A percentile compares a stretch with the other conserved stretches of the same genome.
These are phyloP conservation scores for Globisporangium cederbergense DNA, from an alignment of 352 stramenopile genomes.

Conservation along the genomic window DNA sequence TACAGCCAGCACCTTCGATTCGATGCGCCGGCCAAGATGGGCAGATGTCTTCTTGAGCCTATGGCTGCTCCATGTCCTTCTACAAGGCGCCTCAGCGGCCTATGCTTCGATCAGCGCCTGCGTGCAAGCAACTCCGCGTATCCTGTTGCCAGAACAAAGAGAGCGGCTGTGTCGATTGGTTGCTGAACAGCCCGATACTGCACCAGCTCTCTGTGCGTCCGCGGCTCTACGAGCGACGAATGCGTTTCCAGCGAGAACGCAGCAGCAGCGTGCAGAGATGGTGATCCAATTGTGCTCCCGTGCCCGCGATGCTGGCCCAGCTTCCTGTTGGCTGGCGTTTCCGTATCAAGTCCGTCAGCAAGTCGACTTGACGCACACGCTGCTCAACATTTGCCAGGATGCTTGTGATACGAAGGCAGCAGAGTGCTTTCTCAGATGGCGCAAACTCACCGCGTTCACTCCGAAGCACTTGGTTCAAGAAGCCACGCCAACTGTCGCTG, in stretches of 20 bases:
- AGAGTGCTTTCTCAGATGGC: constrained; percentile 35
- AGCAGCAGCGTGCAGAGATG: constrained; percentile 16
- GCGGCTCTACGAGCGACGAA: constrained; percentile 22
- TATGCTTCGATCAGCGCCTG: constrained; percentile 14
- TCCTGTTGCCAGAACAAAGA: constrained; percentile 26
- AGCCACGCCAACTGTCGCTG: constrained; percentile 4
- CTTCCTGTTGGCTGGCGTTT: constrained; percentile 43
- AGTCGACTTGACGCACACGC: constrained; percentile 16
- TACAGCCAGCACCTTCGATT: background rate
- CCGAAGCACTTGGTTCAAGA: constrained; percentile 21
- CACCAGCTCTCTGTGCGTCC: constrained; percentile 26
- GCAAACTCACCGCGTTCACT: constrained; percentile 25
- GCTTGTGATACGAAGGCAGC: constrained; percentile 28
- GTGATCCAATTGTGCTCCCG: constrained; percentile 29
- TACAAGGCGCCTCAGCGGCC: background rate
- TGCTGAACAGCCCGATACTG: background rate
- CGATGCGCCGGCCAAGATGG: background rate
- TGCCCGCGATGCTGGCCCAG: constrained; percentile 23
- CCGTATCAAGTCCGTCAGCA: constrained; percentile 26
- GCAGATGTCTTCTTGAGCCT: background rate
- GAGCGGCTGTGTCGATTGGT: constrained; percentile 23
- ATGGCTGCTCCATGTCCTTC: background rate
- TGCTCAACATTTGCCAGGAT: constrained; percentile 32
- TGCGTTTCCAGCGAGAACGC: constrained; percentile 11
- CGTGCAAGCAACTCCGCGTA: constrained; percentile 25